Percentiles rank a stretch among this genome's conserved stretches.
Conservation (phyloP, 441 rosid genomes). For the Metrosideros polymorpha region DNA sequence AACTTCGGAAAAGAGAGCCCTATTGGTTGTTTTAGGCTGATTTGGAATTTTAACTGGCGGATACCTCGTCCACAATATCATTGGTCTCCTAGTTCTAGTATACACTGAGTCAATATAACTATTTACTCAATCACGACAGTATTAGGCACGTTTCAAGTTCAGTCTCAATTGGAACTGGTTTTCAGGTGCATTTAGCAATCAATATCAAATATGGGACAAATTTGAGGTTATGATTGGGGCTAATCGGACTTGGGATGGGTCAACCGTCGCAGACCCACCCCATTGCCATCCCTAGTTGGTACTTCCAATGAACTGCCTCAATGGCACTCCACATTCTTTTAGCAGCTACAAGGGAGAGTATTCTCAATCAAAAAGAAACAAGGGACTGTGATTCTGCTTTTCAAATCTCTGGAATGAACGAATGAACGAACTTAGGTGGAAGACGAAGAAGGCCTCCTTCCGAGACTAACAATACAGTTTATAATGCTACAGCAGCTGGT, state of each 20-base stretch:
- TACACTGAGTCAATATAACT: not conserved
- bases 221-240: not conserved
- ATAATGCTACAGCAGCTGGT: no score
- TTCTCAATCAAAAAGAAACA: not conserved
- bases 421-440: not conserved
- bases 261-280: no score
- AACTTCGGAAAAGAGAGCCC: not conserved
- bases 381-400: not conserved
- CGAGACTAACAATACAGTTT: no score
- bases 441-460: no score
- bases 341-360: not conserved
- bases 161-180: not conserved
- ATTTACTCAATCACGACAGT: not conserved
- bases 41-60: not conserved
- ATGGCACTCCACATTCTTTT: not conserved
- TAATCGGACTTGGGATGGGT: not conserved
- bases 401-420: not conserved
- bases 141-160: not conserved
- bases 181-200: not conserved
- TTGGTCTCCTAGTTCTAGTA: not conserved
- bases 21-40: not conserved
- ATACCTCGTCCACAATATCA: not conserved
- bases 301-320: not conserved
- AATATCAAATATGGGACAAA: not conserved
- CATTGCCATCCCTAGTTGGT: not conserved